These are phyloP conservation scores for Nelumbo lutea DNA, from an alignment of 164 flowering plant genomes.

Conservation along the genomic window DNA sequence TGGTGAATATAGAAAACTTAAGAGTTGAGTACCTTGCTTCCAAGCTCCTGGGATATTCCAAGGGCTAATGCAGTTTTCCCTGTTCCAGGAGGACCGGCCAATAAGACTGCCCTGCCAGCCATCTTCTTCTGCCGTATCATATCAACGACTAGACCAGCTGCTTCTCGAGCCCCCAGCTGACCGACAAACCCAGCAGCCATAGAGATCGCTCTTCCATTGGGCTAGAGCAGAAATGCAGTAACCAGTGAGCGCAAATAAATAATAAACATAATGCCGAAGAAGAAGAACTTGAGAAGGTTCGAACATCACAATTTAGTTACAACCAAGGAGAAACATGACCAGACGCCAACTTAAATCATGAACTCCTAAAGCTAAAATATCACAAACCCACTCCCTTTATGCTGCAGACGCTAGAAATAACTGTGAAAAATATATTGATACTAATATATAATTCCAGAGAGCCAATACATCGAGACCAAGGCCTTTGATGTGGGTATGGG, in stretches of 20 bases:
- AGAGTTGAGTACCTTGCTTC: slow-evolving; percentile 59
- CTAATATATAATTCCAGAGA: background rate
- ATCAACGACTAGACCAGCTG: slow-evolving; percentile 87
- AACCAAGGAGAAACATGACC: background rate
- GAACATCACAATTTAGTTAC: background rate
- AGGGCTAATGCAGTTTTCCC: slow-evolving; percentile 98
- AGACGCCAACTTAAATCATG: background rate
- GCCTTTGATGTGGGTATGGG: slow-evolving; percentile 97
- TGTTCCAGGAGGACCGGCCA: slow-evolving; percentile 98
- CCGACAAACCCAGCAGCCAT: slow-evolving; percentile 95
- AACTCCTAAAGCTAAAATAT: slow-evolving; percentile 7
- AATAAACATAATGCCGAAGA: background rate
- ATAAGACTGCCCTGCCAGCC: slow-evolving; percentile 90
- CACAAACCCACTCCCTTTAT: slow-evolving; percentile 2
- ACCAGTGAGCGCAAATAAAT: no score
- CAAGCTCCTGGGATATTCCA: slow-evolving; percentile 90
- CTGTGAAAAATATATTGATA: background rate
- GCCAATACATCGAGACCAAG: slow-evolving; percentile 79
- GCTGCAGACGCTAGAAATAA: background rate
- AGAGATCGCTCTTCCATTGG: slow-evolving; percentile 64
- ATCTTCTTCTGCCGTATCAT: slow-evolving; percentile 91
- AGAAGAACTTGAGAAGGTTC: background rate
- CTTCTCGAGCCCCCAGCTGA: slow-evolving; percentile 82
- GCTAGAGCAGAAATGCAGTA: slow-evolving; percentile 25
- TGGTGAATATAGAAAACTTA: background rate